Conservation (phyloP, 495 filamentous ascomycete genomes). For the Neurospora sp. region DNA sequence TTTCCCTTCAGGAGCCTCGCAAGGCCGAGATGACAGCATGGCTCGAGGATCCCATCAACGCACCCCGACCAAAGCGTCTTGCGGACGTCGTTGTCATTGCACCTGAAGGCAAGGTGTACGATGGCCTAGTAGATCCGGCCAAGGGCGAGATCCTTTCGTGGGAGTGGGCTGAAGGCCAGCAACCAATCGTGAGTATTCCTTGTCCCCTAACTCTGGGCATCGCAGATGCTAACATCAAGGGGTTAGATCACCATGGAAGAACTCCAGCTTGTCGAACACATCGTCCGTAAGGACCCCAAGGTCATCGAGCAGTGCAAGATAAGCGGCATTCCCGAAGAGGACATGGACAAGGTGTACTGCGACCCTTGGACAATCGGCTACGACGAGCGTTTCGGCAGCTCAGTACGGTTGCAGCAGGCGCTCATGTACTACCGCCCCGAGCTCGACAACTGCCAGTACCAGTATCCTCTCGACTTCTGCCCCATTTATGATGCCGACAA, state of each 20-base stretch:
- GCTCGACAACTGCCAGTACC: slow-evolving; percentile 81
- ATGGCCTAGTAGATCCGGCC: slow-evolving; percentile 74
- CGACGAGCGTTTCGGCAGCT: slow-evolving; percentile 79
- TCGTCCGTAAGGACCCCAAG: slow-evolving; percentile 69
- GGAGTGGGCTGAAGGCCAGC: slow-evolving; percentile 68
- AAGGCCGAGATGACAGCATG: slow-evolving; percentile 83
- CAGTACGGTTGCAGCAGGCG: slow-evolving; percentile 77
- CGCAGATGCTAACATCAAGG: slow-evolving; percentile 5
- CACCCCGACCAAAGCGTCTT: slow-evolving; percentile 55
- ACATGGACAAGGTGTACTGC: slow-evolving; percentile 91
- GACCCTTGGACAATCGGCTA: slow-evolving; percentile 91
- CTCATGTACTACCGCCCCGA: slow-evolving; percentile 93
- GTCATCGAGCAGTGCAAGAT: slow-evolving; percentile 90
- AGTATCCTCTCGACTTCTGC: slow-evolving; percentile 87
- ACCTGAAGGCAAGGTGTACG: slow-evolving; percentile 68
- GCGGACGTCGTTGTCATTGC: slow-evolving; percentile 87
- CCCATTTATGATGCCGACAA: slow-evolving; percentile 84
- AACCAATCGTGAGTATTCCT: slow-evolving; percentile 55
- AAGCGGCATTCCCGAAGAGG: slow-evolving; percentile 72
- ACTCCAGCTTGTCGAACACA: slow-evolving; percentile 73
- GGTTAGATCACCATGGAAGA: slow-evolving; percentile 87
- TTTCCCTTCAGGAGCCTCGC: slow-evolving; percentile 78
- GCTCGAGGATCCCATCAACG: slow-evolving; percentile 52
- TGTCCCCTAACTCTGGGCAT: neutral
- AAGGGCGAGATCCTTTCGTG: slow-evolving; percentile 61